Evolutionary conservation across 352 stramenopile genomes (phyloP), one percentile per base, ranked within the genome.

Genomic region (Phytophthora podocarpi): DNA sequence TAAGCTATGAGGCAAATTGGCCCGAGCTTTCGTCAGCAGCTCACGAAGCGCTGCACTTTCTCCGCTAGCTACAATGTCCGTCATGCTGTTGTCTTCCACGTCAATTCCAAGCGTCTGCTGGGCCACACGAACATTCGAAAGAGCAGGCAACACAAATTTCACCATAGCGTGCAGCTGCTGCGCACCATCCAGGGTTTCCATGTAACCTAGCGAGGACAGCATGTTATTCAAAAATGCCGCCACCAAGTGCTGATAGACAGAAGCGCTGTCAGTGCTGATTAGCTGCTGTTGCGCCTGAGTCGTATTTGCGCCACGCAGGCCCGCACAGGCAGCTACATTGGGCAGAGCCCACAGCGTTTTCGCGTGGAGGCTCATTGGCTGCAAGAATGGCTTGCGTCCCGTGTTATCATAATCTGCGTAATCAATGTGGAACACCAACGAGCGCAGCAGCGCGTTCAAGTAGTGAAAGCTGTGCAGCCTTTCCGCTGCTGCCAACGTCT

Each of bases 151-250:
- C 9, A 89, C 70, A 23, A 91, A 80, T 39, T 82, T 85, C 15
- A 82, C 76, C 80, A 91, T 91, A 3, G 76, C 79, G 35, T 88
- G 70, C 26, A 91, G 47, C 31, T 89, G 72, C 26, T 75, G 70
- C 1, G 57, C 41, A 11, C 66, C 59, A 12, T 80, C 69, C 1
- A 86, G 47, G 15, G 74, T 74, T 12, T 89, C 73, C 27, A 86
- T 67, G 41, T 84, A 91, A 4, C 79, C 76, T 35, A 91, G 46
- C 16, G 67, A 70, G 3, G 66, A 65, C 8, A 91, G 51, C 55
- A 83, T 72, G 10, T 89, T 76, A 16, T 87, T 74, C 28, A 91
- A 36, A 57, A 91, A 91, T 28, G 58, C 37, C n/a, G 78, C 82
- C 3, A 64, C 78, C 21, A 88, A 72, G 9, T 74, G 50, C 50